Percentiles rank a stretch among this genome's conserved stretches.
These are phyloP conservation scores for Juncus effusus DNA, from an alignment of 176 grass and related monocot species.

Conservation along the genomic window DNA sequence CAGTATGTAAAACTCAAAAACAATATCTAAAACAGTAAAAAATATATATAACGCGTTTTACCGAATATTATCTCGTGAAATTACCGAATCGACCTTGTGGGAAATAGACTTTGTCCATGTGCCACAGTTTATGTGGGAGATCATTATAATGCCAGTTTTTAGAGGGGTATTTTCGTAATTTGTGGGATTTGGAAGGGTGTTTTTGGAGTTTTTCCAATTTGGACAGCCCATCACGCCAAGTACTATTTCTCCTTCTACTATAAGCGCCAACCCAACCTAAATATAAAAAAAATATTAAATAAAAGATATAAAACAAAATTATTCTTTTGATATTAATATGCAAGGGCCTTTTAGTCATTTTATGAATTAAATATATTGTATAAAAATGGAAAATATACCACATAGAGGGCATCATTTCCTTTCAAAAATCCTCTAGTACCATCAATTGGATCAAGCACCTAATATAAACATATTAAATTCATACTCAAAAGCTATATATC, in stretches of 20 bases:
- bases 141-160: constrained; percentile 63
- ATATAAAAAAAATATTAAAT: constrained; percentile 25
- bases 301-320: constrained; percentile 15
- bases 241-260: constrained; percentile 69
- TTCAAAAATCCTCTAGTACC: constrained; percentile 85
- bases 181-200: constrained; percentile 4
- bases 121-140: constrained; percentile 69
- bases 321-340: background rate
- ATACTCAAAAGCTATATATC: background rate
- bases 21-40: constrained; percentile 21
- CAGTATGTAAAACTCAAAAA: too few species aligned
- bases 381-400: constrained; percentile 50
- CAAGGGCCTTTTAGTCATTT: constrained; percentile 1
- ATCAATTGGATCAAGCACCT: constrained; percentile 99
- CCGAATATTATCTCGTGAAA: constrained; percentile 39
- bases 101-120: constrained; percentile 66
- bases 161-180: constrained; percentile 21
- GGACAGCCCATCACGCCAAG: constrained; percentile 86
- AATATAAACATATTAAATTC: constrained; percentile 5
- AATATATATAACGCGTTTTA: constrained; percentile 67
- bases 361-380: constrained; percentile 10
- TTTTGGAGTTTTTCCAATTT: constrained; percentile 57
- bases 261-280: constrained; percentile 84
- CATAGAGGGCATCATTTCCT: constrained; percentile 76
- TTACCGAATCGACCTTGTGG: constrained; percentile 19